A percentile compares a stretch with the other conserved stretches of the same genome.
Conservation (phyloP, 176 grass and related monocot species). For the Oryza meyeriana region DNA sequence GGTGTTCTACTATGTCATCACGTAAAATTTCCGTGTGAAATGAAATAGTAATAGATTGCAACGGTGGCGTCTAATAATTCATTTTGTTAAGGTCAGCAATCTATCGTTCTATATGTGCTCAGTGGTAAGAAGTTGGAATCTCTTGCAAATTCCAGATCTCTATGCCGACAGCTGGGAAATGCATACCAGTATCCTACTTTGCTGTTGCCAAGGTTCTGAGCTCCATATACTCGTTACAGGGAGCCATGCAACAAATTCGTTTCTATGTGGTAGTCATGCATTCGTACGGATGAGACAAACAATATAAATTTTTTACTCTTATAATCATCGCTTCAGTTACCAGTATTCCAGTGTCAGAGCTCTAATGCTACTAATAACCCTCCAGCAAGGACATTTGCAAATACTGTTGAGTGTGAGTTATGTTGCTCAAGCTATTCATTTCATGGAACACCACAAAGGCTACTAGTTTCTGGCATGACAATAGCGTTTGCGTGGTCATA, state of each 20-base stretch:
- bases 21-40: no score
- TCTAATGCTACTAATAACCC: no score
- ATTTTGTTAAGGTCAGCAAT: no score
- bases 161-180: neutral
- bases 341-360: no score
- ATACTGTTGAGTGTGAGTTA: no score
- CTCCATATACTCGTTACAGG: no score
- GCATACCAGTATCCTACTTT: no score
- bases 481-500: neutral
- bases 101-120: no score
- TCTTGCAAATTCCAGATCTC: neutral
- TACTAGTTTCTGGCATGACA: neutral
- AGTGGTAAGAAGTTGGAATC: neutral
- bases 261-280: neutral
- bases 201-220: neutral
- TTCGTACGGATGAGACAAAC: neutral
- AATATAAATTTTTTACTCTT: neutral
- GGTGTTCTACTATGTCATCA: no score
- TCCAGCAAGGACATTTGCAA: neutral
- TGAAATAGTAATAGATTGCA: neutral
- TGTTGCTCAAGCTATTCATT: no score
- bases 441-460: neutral
- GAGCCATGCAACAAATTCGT: neutral
- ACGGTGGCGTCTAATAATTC: no score
- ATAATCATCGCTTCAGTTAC: no score